phyloP scores from a whole-genome alignment of 2,329 filamentous ascomycete species.

The Eutypella sp. region DNA sequence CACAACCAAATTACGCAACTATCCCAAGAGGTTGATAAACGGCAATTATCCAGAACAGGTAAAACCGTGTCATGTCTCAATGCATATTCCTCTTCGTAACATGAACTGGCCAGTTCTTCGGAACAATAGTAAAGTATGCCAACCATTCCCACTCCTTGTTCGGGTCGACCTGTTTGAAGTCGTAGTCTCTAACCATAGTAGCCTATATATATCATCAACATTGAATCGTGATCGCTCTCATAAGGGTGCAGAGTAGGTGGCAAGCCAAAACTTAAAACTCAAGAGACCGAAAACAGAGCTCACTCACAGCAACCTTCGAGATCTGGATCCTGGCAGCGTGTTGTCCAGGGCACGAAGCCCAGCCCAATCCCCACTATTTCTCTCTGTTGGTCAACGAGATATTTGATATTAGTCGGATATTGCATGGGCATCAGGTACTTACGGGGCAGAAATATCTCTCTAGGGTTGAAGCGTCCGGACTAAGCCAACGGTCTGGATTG shows the following conservation, averaged over 20 bases:
- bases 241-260: too few species aligned
- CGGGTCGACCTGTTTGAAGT: conserved; percentile 2
- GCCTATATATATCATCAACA: background rate
- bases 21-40: background rate
- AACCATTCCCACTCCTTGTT: background rate
- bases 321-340: conserved; percentile 3
- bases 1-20: background rate
- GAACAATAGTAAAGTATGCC: conserved; percentile 6
- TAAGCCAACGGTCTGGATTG: conserved; percentile 4
- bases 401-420: background rate
- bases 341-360: conserved; percentile 3
- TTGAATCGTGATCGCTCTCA: too few species aligned
- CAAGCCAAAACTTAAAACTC: too few species aligned
- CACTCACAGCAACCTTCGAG: conserved; percentile 3
- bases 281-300: background rate
- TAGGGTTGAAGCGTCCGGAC: background rate
- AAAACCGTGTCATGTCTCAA: background rate
- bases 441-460: conserved; percentile 3
- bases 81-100: background rate
- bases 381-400: background rate
- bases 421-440: background rate
- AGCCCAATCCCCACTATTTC: conserved; percentile 1
- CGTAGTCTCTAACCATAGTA: conserved; percentile 1
- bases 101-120: conserved; percentile 2
- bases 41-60: too few species aligned